Conservation (phyloP, 352 stramenopile species). For the Globisporangium radiosum region DNA sequence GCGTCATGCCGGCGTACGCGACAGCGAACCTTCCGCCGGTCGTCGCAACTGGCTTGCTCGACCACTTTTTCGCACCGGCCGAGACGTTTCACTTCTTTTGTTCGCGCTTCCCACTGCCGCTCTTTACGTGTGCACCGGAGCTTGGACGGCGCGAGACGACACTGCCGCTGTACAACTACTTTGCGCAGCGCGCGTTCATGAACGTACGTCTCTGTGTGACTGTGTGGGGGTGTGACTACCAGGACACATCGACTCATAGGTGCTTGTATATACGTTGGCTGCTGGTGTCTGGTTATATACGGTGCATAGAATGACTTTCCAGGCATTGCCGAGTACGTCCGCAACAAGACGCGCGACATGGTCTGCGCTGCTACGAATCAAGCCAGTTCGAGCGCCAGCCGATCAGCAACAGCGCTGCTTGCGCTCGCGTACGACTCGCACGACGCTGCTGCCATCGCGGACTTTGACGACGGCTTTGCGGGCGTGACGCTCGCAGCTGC, state of each 20-base stretch:
- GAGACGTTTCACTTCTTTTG: slow-evolving; percentile 77
- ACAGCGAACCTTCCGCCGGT: slow-evolving; percentile 28
- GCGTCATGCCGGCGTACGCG: slow-evolving; percentile 52
- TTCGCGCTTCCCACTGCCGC: slow-evolving; percentile 42
- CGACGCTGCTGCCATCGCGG: slow-evolving; percentile 20
- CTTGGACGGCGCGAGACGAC: slow-evolving; percentile 16
- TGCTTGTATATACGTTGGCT: neutral
- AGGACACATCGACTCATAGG: too few species aligned
- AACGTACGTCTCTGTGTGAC: slow-evolving; percentile 29
- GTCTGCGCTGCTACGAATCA: slow-evolving; percentile 28
- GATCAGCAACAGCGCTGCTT: slow-evolving; percentile 4
- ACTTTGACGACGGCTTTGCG: slow-evolving; percentile 49
- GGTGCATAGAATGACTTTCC: slow-evolving; percentile 58
- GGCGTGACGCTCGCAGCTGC: slow-evolving; percentile 57
- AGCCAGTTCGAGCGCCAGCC: neutral
- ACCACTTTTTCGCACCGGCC: slow-evolving; percentile 61
- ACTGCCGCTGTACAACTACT: slow-evolving; percentile 73
- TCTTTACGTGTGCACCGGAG: slow-evolving; percentile 41
- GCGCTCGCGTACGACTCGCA: slow-evolving; percentile 41
- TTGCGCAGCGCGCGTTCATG: slow-evolving; percentile 55
- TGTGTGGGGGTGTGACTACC: too few species aligned
- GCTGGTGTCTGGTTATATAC: neutral
- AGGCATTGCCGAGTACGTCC: slow-evolving; percentile 60
- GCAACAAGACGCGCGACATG: slow-evolving; percentile 73
- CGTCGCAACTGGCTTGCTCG: slow-evolving; percentile 51